phyloP scores from a whole-genome alignment of 2,329 filamentous ascomycete species.

The Aspergillus sp. region DNA sequence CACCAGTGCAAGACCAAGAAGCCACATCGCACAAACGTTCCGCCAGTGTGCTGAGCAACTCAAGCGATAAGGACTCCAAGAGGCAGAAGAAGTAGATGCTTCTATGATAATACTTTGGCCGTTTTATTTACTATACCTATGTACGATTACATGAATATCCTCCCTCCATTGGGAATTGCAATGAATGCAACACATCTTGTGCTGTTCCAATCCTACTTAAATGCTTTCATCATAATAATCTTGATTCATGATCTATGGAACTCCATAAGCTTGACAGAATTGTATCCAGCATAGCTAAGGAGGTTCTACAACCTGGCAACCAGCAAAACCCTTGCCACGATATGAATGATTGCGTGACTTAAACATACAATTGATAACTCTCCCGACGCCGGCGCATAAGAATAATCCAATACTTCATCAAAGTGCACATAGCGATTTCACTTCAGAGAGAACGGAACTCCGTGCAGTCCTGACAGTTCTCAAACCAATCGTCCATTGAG shows the following conservation, averaged over 20 bases:
- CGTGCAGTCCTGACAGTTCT: conserved; percentile 25
- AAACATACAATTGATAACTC: no score
- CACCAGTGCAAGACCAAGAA: conserved; percentile 16
- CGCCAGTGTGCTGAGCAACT: conserved; percentile 73
- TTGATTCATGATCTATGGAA: no score
- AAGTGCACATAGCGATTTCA: no score
- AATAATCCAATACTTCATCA: no score
- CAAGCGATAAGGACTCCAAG: conserved; percentile 61
- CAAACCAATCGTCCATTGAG: conserved; percentile 21
- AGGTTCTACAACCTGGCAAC: no score
- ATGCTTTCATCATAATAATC: conserved; percentile 6
- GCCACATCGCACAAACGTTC: conserved; percentile 66
- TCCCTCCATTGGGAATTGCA: background rate
- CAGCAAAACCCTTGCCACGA: no score
- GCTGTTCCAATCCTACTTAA: conserved; percentile 5
- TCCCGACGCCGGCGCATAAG: no score
- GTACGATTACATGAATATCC: conserved; percentile 32
- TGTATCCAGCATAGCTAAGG: no score
- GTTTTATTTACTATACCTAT: conserved; percentile 25
- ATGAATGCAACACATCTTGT: conserved; percentile 1
- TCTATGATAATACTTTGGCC: background rate
- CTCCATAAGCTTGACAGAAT: no score
- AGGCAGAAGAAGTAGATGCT: conserved; percentile 45
- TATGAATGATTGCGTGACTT: no score
- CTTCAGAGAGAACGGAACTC: conserved; percentile 21